Percentiles rank a stretch among this genome's conserved stretches.
Conservation (phyloP, 768 basidiomycete genomes). For the Filobasidium floriforme region DNA sequence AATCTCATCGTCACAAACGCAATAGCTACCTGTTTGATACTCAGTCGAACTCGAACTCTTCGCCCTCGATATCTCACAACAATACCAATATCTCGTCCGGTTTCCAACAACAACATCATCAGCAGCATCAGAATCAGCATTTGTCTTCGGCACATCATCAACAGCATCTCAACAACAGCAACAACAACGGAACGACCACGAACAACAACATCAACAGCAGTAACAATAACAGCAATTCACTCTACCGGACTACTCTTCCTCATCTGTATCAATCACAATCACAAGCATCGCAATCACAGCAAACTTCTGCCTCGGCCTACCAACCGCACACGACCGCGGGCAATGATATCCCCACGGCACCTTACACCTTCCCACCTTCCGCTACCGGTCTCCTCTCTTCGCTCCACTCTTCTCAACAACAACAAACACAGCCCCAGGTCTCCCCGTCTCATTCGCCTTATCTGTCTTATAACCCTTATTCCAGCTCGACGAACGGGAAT, state of each 20-base stretch:
- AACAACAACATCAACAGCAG: background rate
- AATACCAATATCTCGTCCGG: background rate
- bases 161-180: too few species aligned
- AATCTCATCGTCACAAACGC: too few species aligned
- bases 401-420: background rate
- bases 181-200: too few species aligned
- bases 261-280: conserved; percentile 3
- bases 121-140: background rate
- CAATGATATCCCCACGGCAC: background rate
- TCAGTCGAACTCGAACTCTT: background rate
- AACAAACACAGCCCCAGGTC: background rate
- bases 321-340: background rate
- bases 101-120: background rate
- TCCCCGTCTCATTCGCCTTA: background rate
- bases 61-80: background rate
- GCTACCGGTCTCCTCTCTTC: background rate
- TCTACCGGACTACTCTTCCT: background rate
- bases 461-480: background rate
- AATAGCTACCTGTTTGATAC: too few species aligned
- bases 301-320: background rate
- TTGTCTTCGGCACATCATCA: background rate
- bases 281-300: background rate
- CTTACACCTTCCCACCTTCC: background rate
- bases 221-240: background rate
- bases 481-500: too few species aligned